phyloP scores from a whole-genome alignment of 129 eudicot species.

The Flaveria sonorensis region DNA sequence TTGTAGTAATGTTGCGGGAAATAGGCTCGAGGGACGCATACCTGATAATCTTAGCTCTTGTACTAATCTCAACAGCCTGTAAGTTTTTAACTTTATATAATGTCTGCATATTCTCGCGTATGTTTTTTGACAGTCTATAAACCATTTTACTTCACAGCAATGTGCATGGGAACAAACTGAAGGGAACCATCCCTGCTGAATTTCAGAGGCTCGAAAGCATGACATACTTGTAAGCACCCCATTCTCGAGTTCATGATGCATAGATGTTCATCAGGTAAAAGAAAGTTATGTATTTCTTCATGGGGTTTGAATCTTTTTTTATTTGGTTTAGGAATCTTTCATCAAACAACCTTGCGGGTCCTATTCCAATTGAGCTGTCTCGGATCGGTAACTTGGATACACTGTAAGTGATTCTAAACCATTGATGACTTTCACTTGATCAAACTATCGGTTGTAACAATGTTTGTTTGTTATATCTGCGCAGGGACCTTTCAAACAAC shows the following conservation, averaged over 20 bases:
- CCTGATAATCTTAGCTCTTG: constrained; percentile 96
- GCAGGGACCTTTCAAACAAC: constrained; percentile 90
- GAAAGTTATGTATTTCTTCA: background rate
- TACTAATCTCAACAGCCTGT: constrained; percentile 97
- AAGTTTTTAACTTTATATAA: constrained; percentile 26
- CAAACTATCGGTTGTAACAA: background rate
- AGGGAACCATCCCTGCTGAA: constrained; percentile 84
- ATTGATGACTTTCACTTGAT: background rate
- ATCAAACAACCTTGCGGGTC: constrained; percentile 72
- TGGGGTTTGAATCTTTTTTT: background rate
- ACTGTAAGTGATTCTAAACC: constrained; percentile 51
- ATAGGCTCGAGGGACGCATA: constrained; percentile 72
- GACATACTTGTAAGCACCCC: constrained; percentile 84
- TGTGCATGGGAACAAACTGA: constrained; percentile 78
- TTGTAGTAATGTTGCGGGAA: constrained; percentile 87
- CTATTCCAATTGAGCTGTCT: constrained; percentile 89
- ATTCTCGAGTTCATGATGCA: background rate
- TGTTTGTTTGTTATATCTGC: background rate
- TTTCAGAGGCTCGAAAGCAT: constrained; percentile 91
- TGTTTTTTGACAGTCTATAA: background rate
- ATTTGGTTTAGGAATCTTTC: constrained; percentile 72
- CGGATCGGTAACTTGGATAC: constrained; percentile 95
- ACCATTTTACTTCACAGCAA: constrained; percentile 54
- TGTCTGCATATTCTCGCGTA: background rate
- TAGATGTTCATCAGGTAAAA: background rate